Evolutionary conservation across 768 basidiomycete genomes (phyloP), one percentile per base, ranked within the genome.

Genomic region (Mrakia frigida): DNA sequence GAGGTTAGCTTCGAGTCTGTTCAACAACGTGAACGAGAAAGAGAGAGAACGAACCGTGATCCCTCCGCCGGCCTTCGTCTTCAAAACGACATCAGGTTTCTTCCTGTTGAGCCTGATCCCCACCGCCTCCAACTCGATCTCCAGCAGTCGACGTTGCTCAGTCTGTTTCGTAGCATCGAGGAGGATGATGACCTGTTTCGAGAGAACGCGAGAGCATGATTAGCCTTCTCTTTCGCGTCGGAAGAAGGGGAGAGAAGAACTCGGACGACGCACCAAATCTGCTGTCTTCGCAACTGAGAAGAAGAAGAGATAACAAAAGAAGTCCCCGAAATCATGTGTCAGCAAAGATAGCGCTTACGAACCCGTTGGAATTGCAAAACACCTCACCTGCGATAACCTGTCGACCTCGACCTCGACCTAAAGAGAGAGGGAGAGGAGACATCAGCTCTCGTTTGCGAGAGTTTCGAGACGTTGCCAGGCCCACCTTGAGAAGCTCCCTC

Each of bases 61-160:
- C 67, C 95, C 96, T 68, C 96, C 94, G 9, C 93, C 94, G 6
- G 92, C 90, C 82, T 91, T 93, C 80, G 88, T 90, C 85, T 95
- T 98, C 87, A 98, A 95, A 2, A 97, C 92, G 9, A 98, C 90
- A 82, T 99, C 97, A 1, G 97, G 97, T 81, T 88, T 91, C 75
- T 84, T 86, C 81, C 91, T 92, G 85, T 99, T 99, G 78, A 99
- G 83, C 65, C 97, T 88, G 79, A 99, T 98, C 4, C 97, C 97
- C 53, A 99, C 95, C 6, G 95, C 92, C 81, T 99, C 97, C 25
- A 99, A 86, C 83, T 99, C 97, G 52, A 92, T 87, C 83, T 98
- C 97, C 35, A 98, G 85, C 77, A 96, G 86, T 69, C 88, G 85
- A 74, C 90, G 89, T 81, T 99, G 97, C 83, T 98, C 93, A 10